Percentiles rank a stretch among this genome's conserved stretches.
Conservation (phyloP, 345 rosid species). For the Salix exigua region DNA sequence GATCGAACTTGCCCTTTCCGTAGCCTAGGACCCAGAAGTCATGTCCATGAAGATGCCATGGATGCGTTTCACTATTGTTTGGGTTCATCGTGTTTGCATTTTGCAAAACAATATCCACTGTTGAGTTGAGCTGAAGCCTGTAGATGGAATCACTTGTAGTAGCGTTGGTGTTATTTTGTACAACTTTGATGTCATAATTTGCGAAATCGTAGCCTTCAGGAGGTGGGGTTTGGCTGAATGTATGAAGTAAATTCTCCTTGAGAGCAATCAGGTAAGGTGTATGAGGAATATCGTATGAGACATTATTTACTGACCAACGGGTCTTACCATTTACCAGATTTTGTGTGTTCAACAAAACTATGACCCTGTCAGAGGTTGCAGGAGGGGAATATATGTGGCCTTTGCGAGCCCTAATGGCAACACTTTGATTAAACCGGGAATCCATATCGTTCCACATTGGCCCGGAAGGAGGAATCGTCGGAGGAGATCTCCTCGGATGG, state of each 20-base stretch:
- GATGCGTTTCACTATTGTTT: conserved; percentile 63
- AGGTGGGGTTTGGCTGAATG: conserved; percentile 44
- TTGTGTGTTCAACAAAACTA: conserved; percentile 60
- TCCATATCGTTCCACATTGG: conserved; percentile 45
- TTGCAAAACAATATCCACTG: conserved; percentile 63
- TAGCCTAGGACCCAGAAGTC: conserved; percentile 80
- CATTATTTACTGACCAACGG: conserved; percentile 67
- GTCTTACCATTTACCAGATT: conserved; percentile 30
- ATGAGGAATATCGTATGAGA: conserved; percentile 47
- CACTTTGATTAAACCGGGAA: conserved; percentile 45
- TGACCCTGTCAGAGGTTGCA: conserved; percentile 45
- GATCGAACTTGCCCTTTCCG: conserved; percentile 59
- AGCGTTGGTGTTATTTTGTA: conserved; percentile 28
- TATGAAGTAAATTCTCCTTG: conserved; percentile 36
- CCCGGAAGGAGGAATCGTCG: conserved; percentile 32
- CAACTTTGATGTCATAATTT: conserved; percentile 15
- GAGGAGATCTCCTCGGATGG: conserved; percentile 43
- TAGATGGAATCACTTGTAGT: conserved; percentile 42
- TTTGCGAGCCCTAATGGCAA: conserved; percentile 46
- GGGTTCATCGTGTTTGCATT: conserved; percentile 49
- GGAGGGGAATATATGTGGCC: conserved; percentile 35
- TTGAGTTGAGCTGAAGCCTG: conserved; percentile 42
- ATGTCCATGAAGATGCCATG: conserved; percentile 85
- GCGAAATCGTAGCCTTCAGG: conserved; percentile 32
- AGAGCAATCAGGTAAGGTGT: conserved; percentile 60